Base-by-base conservation (phyloP, 2,329 filamentous ascomycete genomes). In the Penicillium nordicum region DNA sequence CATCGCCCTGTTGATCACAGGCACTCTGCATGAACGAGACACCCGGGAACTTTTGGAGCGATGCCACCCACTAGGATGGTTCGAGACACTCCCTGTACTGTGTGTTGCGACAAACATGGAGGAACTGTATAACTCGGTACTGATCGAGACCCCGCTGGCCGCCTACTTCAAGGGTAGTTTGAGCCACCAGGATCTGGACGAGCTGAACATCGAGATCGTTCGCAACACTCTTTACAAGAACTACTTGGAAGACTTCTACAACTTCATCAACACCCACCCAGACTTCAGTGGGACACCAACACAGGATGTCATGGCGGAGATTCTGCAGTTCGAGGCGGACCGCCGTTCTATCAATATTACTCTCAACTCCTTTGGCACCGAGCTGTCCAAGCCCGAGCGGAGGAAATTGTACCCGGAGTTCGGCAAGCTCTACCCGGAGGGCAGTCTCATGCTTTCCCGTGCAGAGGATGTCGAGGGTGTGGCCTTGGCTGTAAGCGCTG, bases 191-290 rank as follows among this genome's bases (percentile, higher is more conserved):
- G 94, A 99, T 73, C 83, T 99, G 48, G 94, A 99, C 76, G 95
- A 99, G 80, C 82, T 99, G 69, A 99, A 99, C 79, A 99, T 99
- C 68, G 94, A 99, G 79, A 99, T 99, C 75, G 90, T 99, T 57
- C 88, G 95, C 62, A 99, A 99, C 78, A 99, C 92, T 0, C 82
- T 99, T 36, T 99, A 97, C 82, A 99, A 99, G 84, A 97, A 97
- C 81, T 99, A 99, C 73, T 84, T 99, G 8, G 94, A 99, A 74
- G 94, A 97, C 73, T 99, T 99, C 75, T 86, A 97, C 79, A 84
- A 89, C 63, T 99, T 97, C 74, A 89, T 97, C 76, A 96, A 93
- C 77, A 89, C 87, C 10, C 85, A 96, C 70, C 81, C 92, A 0
- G 93, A 96, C 41, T 88, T 97, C 78, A 82, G 84, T 37, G 90